Evolutionary conservation across 306 rosid genomes (phyloP).

Genomic region (Quercus alba): DNA sequence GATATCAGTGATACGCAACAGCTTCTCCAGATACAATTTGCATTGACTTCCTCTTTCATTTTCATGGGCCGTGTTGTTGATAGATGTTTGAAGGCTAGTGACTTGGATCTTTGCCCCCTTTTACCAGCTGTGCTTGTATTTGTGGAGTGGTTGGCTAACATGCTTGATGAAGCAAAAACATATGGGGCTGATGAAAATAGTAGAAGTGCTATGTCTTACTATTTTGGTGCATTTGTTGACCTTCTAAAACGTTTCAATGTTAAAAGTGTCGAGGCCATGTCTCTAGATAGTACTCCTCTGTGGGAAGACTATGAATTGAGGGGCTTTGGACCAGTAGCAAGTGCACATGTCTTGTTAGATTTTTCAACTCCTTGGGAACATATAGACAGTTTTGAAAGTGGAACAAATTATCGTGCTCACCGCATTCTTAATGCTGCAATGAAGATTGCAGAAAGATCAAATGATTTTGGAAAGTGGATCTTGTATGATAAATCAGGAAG

Average conservation of each 20-base stretch:
- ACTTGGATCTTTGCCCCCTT: slow-evolving; percentile 54
- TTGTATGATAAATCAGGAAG: slow-evolving; percentile 35
- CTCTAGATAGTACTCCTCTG: slow-evolving; percentile 44
- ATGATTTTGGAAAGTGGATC: slow-evolving; percentile 50
- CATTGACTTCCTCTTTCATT: slow-evolving; percentile 56
- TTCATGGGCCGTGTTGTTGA: slow-evolving; percentile 76
- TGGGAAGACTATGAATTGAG: slow-evolving; percentile 98
- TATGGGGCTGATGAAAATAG: slow-evolving; percentile 48
- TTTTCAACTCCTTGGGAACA: slow-evolving; percentile 56
- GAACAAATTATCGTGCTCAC: slow-evolving; percentile 44
- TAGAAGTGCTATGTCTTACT: slow-evolving; percentile 59
- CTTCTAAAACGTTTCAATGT: slow-evolving; percentile 43
- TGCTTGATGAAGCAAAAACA: slow-evolving; percentile 36
- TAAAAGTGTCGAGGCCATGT: slow-evolving; percentile 27
- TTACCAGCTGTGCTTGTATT: slow-evolving; percentile 79
- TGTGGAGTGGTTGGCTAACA: slow-evolving; percentile 69
- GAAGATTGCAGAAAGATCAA: slow-evolving; percentile 55
- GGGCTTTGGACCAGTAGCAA: slow-evolving; percentile 66
- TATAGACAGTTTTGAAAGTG: slow-evolving; percentile 49
- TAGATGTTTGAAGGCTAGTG: slow-evolving; percentile 52
- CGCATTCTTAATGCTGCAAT: slow-evolving; percentile 64
- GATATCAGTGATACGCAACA: slow-evolving; percentile 35
- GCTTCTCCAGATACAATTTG: slow-evolving; percentile 45
- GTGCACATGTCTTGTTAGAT: slow-evolving; percentile 49
- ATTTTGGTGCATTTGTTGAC: slow-evolving; percentile 46